Conservation (phyloP, 805 yeast species). For the Starmera amethionina region DNA sequence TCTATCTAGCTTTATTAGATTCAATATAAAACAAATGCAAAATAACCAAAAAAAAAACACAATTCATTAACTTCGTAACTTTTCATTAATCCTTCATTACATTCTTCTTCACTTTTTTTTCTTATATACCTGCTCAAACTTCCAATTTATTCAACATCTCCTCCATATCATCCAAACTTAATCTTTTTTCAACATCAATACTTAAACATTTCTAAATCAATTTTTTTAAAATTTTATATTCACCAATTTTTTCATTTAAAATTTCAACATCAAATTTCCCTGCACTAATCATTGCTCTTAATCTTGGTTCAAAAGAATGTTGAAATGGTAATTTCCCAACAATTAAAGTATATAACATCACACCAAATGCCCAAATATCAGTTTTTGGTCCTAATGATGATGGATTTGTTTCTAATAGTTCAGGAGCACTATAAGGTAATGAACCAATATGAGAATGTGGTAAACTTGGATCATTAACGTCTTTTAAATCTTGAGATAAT, state of each 20-base stretch:
- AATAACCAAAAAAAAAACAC: no score
- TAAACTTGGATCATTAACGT: slow-evolving; percentile 7
- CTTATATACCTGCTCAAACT: no score
- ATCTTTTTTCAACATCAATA: slow-evolving; percentile 39
- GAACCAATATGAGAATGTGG: slow-evolving; percentile 79
- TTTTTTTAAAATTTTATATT: slow-evolving; percentile 16
- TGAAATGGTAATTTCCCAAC: slow-evolving; percentile 74
- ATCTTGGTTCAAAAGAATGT: slow-evolving; percentile 74
- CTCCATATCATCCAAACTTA: slow-evolving; percentile 34
- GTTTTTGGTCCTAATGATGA: slow-evolving; percentile 52
- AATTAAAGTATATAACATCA: slow-evolving; percentile 60
- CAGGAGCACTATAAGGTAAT: slow-evolving; percentile 89
- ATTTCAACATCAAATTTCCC: slow-evolving; percentile 48
- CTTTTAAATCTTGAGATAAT: slow-evolving; percentile 3
- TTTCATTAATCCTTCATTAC: no score
- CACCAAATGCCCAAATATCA: slow-evolving; percentile 91
- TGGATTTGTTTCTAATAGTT: slow-evolving; percentile 57
- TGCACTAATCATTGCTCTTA: slow-evolving; percentile 60
- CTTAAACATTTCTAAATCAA: slow-evolving; percentile 46
- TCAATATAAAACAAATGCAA: no score
- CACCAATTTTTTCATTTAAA: slow-evolving; percentile 31
- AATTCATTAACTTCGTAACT: no score
- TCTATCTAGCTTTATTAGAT: no score
- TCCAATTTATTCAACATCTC: slow-evolving; percentile 2
- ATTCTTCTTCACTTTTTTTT: no score